Evolutionary conservation across 306 rosid genomes (phyloP).

Genomic region (Sophora flavescens): DNA sequence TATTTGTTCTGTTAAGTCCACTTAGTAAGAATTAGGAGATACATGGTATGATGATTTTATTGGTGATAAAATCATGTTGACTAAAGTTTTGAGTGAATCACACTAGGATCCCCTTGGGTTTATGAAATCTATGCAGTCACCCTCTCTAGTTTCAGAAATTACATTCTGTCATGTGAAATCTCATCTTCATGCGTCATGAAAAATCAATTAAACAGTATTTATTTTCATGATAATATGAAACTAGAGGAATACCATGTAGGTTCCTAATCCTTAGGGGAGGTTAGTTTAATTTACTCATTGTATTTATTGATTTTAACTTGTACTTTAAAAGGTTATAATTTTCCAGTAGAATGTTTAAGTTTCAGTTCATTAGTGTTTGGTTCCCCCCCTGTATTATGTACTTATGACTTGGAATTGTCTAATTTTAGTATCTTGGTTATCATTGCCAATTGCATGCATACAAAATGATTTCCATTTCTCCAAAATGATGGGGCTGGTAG

Average conservation of each 20-base stretch:
- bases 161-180: background rate
- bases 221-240: slow-evolving; percentile 4
- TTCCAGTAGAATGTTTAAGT: background rate
- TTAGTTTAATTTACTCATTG: background rate
- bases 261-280: background rate
- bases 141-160: slow-evolving; percentile 11
- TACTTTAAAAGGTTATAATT: background rate
- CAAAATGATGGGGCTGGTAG: background rate
- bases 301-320: background rate
- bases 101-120: background rate
- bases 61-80: slow-evolving; percentile 20
- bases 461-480: background rate
- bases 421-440: background rate
- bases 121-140: slow-evolving; percentile 3
- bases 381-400: background rate
- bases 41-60: slow-evolving; percentile 18
- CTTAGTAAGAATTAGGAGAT: background rate
- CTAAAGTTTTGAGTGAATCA: slow-evolving; percentile 43
- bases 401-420: background rate
- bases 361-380: background rate
- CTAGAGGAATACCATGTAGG: background rate
- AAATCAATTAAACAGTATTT: background rate
- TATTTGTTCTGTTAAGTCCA: slow-evolving; percentile 23
- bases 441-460: slow-evolving; percentile 18
- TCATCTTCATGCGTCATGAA: background rate